phyloP scores from a whole-genome alignment of 1,139 yeast genomes.

The Arxiozyma slooffiae region DNA sequence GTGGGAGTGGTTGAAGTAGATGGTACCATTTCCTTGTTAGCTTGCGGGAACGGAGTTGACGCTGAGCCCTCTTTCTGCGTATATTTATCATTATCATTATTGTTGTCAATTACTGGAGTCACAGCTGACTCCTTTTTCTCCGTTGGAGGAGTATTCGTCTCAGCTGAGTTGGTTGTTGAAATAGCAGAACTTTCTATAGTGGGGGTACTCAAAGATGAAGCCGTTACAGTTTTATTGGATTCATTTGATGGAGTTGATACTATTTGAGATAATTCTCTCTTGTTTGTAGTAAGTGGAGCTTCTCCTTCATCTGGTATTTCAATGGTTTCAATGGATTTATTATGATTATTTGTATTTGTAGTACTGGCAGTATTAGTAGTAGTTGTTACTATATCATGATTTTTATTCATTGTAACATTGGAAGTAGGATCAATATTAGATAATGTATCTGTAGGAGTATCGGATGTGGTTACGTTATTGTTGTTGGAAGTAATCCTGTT shows the following conservation, averaged over 20 bases:
- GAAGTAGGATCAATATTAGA: not conserved
- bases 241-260: not conserved
- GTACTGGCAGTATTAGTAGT: not conserved
- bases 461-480: not conserved
- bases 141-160: not conserved
- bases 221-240: not conserved
- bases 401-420: too few species aligned
- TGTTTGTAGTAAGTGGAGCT: not conserved
- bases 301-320: not conserved
- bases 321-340: not conserved
- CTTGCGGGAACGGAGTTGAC: not conserved
- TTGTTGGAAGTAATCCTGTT: not conserved
- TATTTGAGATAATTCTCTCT: not conserved
- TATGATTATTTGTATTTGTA: not conserved
- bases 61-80: not conserved
- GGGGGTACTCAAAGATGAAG: not conserved
- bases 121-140: not conserved
- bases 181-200: not conserved
- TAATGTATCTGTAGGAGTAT: not conserved
- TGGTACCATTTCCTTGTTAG: not conserved
- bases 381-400: not conserved
- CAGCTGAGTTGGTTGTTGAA: not conserved
- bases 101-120: not conserved
- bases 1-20: not conserved
- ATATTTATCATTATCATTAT: too few species aligned